These are phyloP conservation scores for Fusarium sp. DNA, from an alignment of 2,329 filamentous ascomycete species.

Conservation along the genomic window DNA sequence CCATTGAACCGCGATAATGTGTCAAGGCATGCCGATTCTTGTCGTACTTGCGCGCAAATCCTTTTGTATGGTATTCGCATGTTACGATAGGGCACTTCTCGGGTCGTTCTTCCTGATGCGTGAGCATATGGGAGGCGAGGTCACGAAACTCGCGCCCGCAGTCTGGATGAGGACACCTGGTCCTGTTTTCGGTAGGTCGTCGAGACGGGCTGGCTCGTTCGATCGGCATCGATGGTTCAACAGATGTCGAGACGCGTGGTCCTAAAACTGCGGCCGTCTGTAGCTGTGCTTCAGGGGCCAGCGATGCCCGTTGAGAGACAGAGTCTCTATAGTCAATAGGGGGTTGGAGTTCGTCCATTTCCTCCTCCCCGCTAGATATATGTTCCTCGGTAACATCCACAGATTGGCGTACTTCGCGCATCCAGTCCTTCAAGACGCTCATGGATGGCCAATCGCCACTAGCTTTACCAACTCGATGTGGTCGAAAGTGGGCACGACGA, in stretches of 20 bases:
- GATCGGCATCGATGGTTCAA: conserved; percentile 43
- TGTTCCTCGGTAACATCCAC: conserved; percentile 60
- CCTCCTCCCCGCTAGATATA: conserved; percentile 64
- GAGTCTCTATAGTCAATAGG: conserved; percentile 29
- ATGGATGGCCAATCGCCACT: conserved; percentile 71
- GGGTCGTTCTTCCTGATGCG: conserved; percentile 91
- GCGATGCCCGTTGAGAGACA: conserved; percentile 22
- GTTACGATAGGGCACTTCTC: conserved; percentile 96
- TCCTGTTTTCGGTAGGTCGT: conserved; percentile 56
- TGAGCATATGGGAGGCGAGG: conserved; percentile 91
- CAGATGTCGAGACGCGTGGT: conserved; percentile 30
- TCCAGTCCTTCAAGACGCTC: conserved; percentile 70
- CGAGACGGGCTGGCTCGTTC: conserved; percentile 47
- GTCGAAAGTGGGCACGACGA: conserved; percentile 68
- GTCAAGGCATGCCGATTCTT: conserved; percentile 97
- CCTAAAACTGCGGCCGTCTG: conserved; percentile 23
- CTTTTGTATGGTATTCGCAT: conserved; percentile 94
- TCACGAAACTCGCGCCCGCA: conserved; percentile 73
- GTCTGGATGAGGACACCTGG: conserved; percentile 67
- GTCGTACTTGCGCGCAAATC: conserved; percentile 96
- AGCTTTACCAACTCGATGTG: conserved; percentile 66
- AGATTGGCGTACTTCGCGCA: conserved; percentile 68
- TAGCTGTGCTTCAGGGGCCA: conserved; percentile 27
- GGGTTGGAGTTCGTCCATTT: conserved; percentile 56
- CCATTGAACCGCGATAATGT: conserved; percentile 98